A percentile compares a stretch with the other conserved stretches of the same genome.
These are phyloP conservation scores for Solanum hybrid DNA, from an alignment of 305 asterid species.

Conservation along the genomic window DNA sequence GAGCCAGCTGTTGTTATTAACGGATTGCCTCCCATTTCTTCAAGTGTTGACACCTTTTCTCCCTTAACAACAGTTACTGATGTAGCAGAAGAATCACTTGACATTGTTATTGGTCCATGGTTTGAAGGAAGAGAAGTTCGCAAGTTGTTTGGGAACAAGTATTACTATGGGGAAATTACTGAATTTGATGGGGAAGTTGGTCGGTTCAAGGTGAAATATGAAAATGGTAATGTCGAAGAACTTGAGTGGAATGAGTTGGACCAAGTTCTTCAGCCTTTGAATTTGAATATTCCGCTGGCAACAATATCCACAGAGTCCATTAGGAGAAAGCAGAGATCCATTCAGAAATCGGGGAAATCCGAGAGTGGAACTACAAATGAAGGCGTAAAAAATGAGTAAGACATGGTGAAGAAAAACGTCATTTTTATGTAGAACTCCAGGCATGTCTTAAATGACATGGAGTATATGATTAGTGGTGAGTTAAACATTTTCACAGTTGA, in stretches of 20 bases:
- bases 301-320: slow-evolving; percentile 32
- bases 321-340: slow-evolving; percentile 31
- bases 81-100: too few species aligned
- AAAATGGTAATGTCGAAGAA: too few species aligned
- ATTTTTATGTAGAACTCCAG: neutral
- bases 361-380: slow-evolving; percentile 7
- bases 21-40: slow-evolving; percentile 39
- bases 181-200: too few species aligned
- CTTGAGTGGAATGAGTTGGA: too few species aligned
- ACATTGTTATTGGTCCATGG: too few species aligned
- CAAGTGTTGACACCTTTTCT: slow-evolving; percentile 4
- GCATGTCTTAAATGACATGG: neutral
- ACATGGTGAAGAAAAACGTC: slow-evolving; percentile 6
- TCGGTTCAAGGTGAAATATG: too few species aligned
- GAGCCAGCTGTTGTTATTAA: slow-evolving; percentile 54
- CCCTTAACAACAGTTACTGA: neutral
- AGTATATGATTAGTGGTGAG: neutral
- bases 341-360: slow-evolving; percentile 1
- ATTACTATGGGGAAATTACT: too few species aligned
- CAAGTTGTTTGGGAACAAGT: too few species aligned
- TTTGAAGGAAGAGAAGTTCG: too few species aligned
- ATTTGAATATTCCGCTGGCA: slow-evolving; percentile 5
- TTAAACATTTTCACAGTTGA: neutral
- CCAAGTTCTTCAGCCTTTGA: too few species aligned
- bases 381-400: neutral